phyloP scores from a whole-genome alignment of 2,329 filamentous ascomycete genomes.

The Didymella segeticola region DNA sequence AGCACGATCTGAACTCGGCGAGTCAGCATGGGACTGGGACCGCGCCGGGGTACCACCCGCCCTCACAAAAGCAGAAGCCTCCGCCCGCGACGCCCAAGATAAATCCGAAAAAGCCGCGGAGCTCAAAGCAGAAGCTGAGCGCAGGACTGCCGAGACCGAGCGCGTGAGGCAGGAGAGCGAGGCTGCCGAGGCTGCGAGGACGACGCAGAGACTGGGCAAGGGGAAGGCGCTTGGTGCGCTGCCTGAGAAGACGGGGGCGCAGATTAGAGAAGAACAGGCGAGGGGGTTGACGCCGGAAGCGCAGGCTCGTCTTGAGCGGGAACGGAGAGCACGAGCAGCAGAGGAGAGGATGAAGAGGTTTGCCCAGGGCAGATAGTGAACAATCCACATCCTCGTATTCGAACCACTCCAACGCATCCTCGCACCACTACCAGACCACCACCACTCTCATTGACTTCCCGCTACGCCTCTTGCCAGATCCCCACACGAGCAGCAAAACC shows the following conservation, averaged over 20 bases:
- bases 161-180: conserved; percentile 66
- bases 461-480: conserved; percentile 38
- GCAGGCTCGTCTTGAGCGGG: conserved; percentile 81
- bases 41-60: conserved; percentile 73
- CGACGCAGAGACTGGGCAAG: conserved; percentile 57
- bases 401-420: too few species aligned
- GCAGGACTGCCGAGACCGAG: conserved; percentile 77
- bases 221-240: conserved; percentile 61
- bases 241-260: conserved; percentile 75
- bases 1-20: conserved; percentile 81
- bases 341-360: conserved; percentile 79
- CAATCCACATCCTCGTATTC: too few species aligned
- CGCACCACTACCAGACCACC: too few species aligned
- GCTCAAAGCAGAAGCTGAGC: conserved; percentile 65
- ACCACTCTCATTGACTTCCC: too few species aligned
- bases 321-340: conserved; percentile 87
- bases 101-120: conserved; percentile 71
- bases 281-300: conserved; percentile 89
- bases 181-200: conserved; percentile 57
- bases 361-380: conserved; percentile 29
- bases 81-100: conserved; percentile 72
- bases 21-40: conserved; percentile 79
- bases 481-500: conserved; percentile 48
- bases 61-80: conserved; percentile 74
- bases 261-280: conserved; percentile 82